phyloP scores from a whole-genome alignment of 1,139 yeast species.

The Pichia sp. region DNA sequence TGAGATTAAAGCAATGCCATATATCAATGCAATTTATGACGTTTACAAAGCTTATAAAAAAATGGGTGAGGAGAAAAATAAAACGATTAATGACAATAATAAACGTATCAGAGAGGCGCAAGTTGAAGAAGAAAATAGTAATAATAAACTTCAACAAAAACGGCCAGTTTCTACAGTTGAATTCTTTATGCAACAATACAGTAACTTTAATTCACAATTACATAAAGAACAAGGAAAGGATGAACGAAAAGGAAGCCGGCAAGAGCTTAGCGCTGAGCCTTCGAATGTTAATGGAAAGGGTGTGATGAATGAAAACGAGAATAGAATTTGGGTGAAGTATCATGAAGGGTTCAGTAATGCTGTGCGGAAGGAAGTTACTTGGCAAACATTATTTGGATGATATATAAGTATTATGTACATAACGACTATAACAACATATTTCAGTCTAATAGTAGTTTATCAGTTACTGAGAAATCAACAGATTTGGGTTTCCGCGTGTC shows the following conservation, averaged over 20 bases:
- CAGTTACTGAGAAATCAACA: too few species aligned
- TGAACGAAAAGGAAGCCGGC: neutral
- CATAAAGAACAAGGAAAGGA: neutral
- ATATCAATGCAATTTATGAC: constrained; percentile 4
- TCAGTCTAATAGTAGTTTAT: too few species aligned
- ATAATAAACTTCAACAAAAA: constrained; percentile 9
- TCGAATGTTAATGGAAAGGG: neutral
- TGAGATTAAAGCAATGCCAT: constrained; percentile 8
- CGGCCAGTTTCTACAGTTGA: constrained; percentile 25
- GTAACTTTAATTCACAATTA: constrained; percentile 7
- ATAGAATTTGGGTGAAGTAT: constrained; percentile 81
- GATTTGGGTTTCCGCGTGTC: too few species aligned
- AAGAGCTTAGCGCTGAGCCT: neutral
- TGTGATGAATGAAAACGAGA: constrained; percentile 24
- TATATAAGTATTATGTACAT: too few species aligned
- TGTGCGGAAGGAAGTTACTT: constrained; percentile 75
- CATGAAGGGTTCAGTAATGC: constrained; percentile 95
- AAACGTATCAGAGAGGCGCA: neutral
- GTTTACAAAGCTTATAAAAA: neutral
- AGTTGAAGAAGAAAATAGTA: constrained; percentile 2
- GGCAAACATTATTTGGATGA: constrained; percentile 65
- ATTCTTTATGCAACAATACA: constrained; percentile 32
- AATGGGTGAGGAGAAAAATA: neutral
- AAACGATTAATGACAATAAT: neutral
- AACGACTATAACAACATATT: too few species aligned